These are phyloP conservation scores for Boletus mariae DNA, from an alignment of 1,284 basidiomycete species.

Conservation along the genomic window DNA sequence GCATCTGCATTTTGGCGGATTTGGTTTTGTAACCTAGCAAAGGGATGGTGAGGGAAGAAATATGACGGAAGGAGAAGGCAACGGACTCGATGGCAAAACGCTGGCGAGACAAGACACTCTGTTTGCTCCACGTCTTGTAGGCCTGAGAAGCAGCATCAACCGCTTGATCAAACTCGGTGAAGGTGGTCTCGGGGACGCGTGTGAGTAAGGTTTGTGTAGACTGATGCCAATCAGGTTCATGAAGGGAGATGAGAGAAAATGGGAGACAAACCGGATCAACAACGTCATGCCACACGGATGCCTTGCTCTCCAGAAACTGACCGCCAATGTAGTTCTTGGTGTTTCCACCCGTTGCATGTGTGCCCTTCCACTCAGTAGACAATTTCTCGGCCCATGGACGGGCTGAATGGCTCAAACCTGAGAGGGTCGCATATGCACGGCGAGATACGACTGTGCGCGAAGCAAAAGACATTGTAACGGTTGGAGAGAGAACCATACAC, in stretches of 20 bases:
- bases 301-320: constrained; percentile 79
- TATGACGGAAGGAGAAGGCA: neutral
- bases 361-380: constrained; percentile 79
- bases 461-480: constrained; percentile 35
- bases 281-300: constrained; percentile 79
- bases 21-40: constrained; percentile 68
- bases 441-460: constrained; percentile 24
- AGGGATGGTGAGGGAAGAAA: constrained; percentile 3
- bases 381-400: constrained; percentile 62
- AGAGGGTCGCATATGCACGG: constrained; percentile 43
- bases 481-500: constrained; percentile 4
- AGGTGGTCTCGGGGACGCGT: constrained; percentile 86
- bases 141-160: constrained; percentile 84
- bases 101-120: constrained; percentile 85
- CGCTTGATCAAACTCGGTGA: constrained; percentile 81
- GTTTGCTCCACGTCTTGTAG: constrained; percentile 86
- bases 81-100: constrained; percentile 84
- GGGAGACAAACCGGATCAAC: constrained; percentile 71
- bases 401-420: constrained; percentile 50
- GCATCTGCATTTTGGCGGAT: constrained; percentile 76
- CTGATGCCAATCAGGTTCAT: constrained; percentile 36
- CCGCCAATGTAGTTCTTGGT: constrained; percentile 91
- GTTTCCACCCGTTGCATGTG: constrained; percentile 73
- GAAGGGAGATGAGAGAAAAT: neutral
- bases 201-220: constrained; percentile 88